phyloP scores from a whole-genome alignment of 2,329 filamentous ascomycete species.

The Microcyclospora tardicrescens region DNA sequence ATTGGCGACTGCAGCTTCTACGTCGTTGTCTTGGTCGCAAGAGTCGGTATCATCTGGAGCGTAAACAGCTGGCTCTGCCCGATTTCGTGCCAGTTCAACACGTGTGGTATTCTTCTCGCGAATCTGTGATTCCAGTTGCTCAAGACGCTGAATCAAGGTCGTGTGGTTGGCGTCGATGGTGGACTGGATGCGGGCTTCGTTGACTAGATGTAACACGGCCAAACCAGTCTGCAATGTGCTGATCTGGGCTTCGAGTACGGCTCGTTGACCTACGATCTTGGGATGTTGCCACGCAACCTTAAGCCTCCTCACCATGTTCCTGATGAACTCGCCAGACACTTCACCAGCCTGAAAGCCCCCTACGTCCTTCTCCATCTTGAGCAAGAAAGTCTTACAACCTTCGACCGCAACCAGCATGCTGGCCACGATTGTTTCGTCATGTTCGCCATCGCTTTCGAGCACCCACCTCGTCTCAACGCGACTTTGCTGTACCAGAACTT shows the following conservation, averaged over 20 bases:
- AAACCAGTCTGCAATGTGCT: constrained; percentile 9
- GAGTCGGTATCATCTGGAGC: background rate
- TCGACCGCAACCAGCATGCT: background rate
- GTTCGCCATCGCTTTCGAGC: constrained; percentile 1
- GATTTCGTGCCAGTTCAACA: too few species aligned
- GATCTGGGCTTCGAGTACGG: constrained; percentile 12
- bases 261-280: constrained; percentile 8
- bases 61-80: background rate
- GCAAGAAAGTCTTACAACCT: constrained; percentile 2
- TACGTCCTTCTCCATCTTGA: constrained; percentile 4
- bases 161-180: constrained; percentile 7
- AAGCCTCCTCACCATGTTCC: constrained; percentile 3
- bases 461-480: background rate
- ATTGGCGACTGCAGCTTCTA: constrained; percentile 3
- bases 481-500: constrained; percentile 6
- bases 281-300: constrained; percentile 7
- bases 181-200: constrained; percentile 6
- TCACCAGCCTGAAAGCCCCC: constrained; percentile 1
- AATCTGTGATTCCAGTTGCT: background rate
- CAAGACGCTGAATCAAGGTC: constrained; percentile 4
- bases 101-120: too few species aligned
- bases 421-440: constrained; percentile 5
- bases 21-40: background rate
- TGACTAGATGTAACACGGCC: constrained; percentile 9
- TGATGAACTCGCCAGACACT: background rate